Evolutionary conservation across 106 monocot genomes (phyloP), one percentile per base, ranked within the genome.

Genomic region (Xerophyta viscosa): DNA sequence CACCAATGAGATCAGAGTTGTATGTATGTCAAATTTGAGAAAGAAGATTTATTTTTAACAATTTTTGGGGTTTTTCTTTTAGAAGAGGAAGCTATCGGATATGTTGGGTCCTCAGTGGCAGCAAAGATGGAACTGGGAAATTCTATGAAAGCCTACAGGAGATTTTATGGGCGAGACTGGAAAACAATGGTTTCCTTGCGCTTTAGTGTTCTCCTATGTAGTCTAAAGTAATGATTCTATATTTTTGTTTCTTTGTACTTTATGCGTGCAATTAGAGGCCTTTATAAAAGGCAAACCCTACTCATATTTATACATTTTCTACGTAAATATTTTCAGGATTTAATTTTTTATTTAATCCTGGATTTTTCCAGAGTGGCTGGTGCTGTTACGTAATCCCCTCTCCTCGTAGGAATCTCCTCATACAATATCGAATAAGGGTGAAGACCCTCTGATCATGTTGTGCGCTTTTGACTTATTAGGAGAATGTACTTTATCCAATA

Each of bases 371-470:
- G 88, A 89, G 84, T 96, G 30, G 75, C 88, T 61, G 70, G 61
- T 56, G 37, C 60, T 26, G 51, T n/a, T 86, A 41, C 57, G 85
- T 31, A 82, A 96, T 50, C 78, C 85, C 71, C 72, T 84, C 37
- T 7, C 57, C 20, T 84, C 85, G 31, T 89, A 89, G 96, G 89
- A 89, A 50, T 85, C 89, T 57, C 72, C 89, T 42, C 96, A 62
- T 96, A 85, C 66, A 86, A 81, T 31, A 96, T 89, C n/a, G 89
- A 89, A 89, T 69, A 72, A 69, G n/a, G 78, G 94, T 84, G 63
- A 68, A 30, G 5, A 27, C 39, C 15, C 13, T 39, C 15, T 10
- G 15, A 12, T 39, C 39, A 6, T 2, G 15, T 39, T 12, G 10
- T 2, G 39, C 39, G 10, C 15, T 12, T 15, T 2, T 39, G 39